These are phyloP conservation scores for Suillus cothurnatus DNA, from an alignment of 768 basidiomycete genomes.

Conservation along the genomic window DNA sequence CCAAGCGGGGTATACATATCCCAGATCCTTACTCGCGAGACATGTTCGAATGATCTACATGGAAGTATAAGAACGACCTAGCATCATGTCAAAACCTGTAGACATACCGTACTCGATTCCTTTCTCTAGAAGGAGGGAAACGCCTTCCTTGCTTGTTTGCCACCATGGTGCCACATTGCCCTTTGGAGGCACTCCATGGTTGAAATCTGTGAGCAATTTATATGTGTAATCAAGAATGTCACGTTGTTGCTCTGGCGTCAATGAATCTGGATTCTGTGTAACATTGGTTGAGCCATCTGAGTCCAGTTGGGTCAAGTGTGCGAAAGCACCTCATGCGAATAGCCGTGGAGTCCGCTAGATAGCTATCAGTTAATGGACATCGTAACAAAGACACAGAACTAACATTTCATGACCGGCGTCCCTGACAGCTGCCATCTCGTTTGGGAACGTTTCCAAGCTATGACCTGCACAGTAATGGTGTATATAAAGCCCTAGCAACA, in stretches of 20 bases:
- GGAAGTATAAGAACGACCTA: slow-evolving; percentile 12
- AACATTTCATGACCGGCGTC: slow-evolving; percentile 72
- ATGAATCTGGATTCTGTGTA: slow-evolving; percentile 53
- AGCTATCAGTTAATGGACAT: background rate
- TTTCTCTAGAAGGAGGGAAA: slow-evolving; percentile 64
- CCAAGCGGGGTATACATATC: background rate
- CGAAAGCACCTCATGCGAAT: slow-evolving; percentile 58
- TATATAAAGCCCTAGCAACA: background rate
- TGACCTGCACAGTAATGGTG: slow-evolving; percentile 43
- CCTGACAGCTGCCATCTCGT: slow-evolving; percentile 63
- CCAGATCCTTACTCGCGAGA: slow-evolving; percentile 42
- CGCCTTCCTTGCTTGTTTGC: slow-evolving; percentile 68
- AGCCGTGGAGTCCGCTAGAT: slow-evolving; percentile 59
- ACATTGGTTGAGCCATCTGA: background rate
- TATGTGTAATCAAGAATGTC: slow-evolving; percentile 68
- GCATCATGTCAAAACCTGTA: slow-evolving; percentile 1
- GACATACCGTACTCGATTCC: slow-evolving; percentile 67
- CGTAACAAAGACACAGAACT: slow-evolving; percentile 14
- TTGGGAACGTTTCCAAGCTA: slow-evolving; percentile 69
- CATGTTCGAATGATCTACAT: slow-evolving; percentile 54
- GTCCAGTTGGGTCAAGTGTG: background rate
- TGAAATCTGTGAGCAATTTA: slow-evolving; percentile 60
- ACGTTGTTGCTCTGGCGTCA: slow-evolving; percentile 64
- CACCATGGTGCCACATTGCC: slow-evolving; percentile 76
- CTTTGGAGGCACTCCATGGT: slow-evolving; percentile 54